Evolutionary conservation across 1,139 yeast species (phyloP), one percentile per base, ranked within the genome.

Genomic region (Suhomyces taliae): DNA sequence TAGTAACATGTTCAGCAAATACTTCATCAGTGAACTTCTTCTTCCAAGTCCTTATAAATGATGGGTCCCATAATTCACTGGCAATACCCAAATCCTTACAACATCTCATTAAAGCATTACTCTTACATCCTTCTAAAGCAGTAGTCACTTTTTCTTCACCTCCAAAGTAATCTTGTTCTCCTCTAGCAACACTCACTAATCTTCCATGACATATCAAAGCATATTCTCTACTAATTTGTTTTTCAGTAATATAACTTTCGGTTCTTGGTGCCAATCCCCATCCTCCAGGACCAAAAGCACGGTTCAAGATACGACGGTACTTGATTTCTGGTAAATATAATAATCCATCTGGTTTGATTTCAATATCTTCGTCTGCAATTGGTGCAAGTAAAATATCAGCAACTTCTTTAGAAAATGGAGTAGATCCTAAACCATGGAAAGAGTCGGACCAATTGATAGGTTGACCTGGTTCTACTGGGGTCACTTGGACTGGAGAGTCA

Each of bases 251-350:
- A 45, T 81, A 71, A 0, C 96, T 86, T 55, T 87, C 95, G 0
- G 96, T 86, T 48, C 99, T 73, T 8, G 99, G 98, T 0, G 95
- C 97, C 49, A 93, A 73, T 0, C 99, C 99, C 99, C 99, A 93
- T 1, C 96, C 98, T 26, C 99, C 99, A 2, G 99, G 97, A 2
- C 99, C 99, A 72, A 93, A 91, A 0, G 98, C 95, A 36, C 78
- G 77, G 67, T 91, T 91, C 56, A 93, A 69, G 33, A 90, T 86
- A 41, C 99, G 79, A 53, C 99, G 81, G 64, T 93, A 93, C 63
- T 91, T 90, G 66, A 93, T 93, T 66, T 93, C 99, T 0, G 99
- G 99, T 43, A 93, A 72, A 59, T 90, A 93, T 11, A 93, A 67
- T 45, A 93, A 72, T 14, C 99, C 98, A 64, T 93, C 99, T 0